Evolutionary conservation across 108 stramenopile species (phyloP).

Genomic region (Cylindrotheca closterium): DNA sequence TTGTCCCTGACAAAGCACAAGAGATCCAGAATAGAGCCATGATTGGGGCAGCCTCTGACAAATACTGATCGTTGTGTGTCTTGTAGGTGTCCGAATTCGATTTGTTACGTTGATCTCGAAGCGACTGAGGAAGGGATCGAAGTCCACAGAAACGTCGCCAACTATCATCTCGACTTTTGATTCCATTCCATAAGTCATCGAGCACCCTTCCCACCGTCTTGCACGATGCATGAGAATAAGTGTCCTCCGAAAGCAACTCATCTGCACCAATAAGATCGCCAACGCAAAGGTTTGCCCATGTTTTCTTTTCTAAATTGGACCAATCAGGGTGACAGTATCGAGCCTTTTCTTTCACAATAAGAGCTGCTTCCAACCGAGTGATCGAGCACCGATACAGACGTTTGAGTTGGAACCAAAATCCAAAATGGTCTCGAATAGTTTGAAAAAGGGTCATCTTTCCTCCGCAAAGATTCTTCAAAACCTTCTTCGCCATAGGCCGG

Average conservation of each 20-base stretch:
- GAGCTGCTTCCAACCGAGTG: constrained; percentile 38
- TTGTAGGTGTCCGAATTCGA: neutral
- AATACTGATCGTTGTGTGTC: neutral
- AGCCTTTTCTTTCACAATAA: constrained; percentile 56
- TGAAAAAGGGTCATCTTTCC: constrained; percentile 57
- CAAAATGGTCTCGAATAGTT: constrained; percentile 69
- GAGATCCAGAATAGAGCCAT: constrained; percentile 66
- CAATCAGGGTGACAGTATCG: constrained; percentile 53
- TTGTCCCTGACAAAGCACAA: constrained; percentile 47
- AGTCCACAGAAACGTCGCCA: constrained; percentile 79
- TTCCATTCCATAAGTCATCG: constrained; percentile 54
- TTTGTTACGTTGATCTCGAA: constrained; percentile 9
- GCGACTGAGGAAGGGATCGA: constrained; percentile 33
- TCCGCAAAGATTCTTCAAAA: constrained; percentile 66
- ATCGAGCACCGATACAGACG: constrained; percentile 40
- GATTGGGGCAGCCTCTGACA: constrained; percentile 24
- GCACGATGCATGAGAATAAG: constrained; percentile 17
- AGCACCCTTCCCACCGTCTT: constrained; percentile 41
- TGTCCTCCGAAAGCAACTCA: constrained; percentile 73
- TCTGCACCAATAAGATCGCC: constrained; percentile 64
- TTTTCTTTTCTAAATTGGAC: constrained; percentile 33
- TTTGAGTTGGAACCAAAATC: constrained; percentile 62
- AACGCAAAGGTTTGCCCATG: constrained; percentile 39
- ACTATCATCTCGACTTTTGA: constrained; percentile 46
- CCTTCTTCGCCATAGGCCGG: constrained; percentile 50